These are phyloP conservation scores for Arachnomyces sp. DNA, from an alignment of 2,329 filamentous ascomycete species.

Conservation along the genomic window DNA sequence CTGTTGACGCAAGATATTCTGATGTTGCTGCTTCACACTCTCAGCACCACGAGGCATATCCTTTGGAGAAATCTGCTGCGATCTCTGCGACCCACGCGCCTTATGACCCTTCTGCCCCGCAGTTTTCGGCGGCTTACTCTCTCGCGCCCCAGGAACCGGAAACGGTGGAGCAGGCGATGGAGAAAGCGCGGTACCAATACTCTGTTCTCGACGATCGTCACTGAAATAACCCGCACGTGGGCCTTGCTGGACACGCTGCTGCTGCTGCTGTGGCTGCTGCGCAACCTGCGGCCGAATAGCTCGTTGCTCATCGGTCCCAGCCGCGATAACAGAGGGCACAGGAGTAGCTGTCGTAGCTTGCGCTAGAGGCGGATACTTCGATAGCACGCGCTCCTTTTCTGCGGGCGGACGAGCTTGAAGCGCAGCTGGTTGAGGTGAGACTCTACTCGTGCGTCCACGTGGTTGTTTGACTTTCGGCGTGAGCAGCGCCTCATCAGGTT, in stretches of 20 bases:
- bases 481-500: conserved; percentile 25
- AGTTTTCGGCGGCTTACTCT: too few species aligned
- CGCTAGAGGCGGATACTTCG: conserved; percentile 31
- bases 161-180: conserved; percentile 17
- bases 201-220: conserved; percentile 30
- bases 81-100: too few species aligned
- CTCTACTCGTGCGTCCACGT: conserved; percentile 10
- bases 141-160: neutral
- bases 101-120: too few species aligned
- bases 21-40: neutral
- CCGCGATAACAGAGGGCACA: conserved; percentile 18
- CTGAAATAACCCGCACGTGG: conserved; percentile 38
- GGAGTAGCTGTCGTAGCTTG: conserved; percentile 27
- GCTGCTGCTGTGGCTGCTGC: conserved; percentile 19
- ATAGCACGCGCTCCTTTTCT: conserved; percentile 28
- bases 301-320: conserved; percentile 28
- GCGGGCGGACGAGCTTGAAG: conserved; percentile 24
- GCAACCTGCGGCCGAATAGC: conserved; percentile 23
- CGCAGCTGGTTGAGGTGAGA: conserved; percentile 24
- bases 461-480: conserved; percentile 23
- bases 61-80: too few species aligned
- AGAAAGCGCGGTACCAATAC: conserved; percentile 16
- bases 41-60: neutral
- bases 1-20: neutral
- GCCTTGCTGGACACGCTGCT: conserved; percentile 28